These are phyloP conservation scores for Sporothrix curviconia DNA, from an alignment of 2,329 filamentous ascomycete genomes.

Conservation along the genomic window DNA sequence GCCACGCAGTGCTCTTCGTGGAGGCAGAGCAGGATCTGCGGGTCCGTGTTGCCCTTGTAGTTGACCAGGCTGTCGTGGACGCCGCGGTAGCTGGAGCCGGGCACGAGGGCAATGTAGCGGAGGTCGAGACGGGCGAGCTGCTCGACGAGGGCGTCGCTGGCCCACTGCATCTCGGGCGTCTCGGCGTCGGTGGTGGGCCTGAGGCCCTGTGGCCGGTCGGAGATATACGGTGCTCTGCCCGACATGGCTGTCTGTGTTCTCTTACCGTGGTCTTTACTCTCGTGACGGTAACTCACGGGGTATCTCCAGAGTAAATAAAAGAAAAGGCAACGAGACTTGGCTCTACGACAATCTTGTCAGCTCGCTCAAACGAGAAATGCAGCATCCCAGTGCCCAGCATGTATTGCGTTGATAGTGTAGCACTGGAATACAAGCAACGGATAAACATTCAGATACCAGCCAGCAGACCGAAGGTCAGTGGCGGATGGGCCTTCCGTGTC, in stretches of 20 bases:
- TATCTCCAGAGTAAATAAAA: too few species aligned
- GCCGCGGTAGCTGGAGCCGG: constrained; percentile 10
- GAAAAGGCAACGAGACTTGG: too few species aligned
- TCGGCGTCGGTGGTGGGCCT: neutral
- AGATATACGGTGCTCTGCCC: neutral
- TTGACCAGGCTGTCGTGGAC: constrained; percentile 14
- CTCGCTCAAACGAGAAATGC: too few species aligned
- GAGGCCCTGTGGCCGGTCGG: neutral
- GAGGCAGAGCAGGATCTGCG: constrained; percentile 12
- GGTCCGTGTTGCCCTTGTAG: constrained; percentile 12
- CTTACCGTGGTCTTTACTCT: too few species aligned
- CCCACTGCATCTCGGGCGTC: constrained; percentile 3
- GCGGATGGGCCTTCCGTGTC: too few species aligned
- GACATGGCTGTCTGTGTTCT: neutral
- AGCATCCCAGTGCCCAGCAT: too few species aligned
- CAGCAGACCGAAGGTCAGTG: too few species aligned
- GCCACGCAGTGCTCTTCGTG: constrained; percentile 15
- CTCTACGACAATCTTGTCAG: too few species aligned
- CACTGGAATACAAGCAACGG: too few species aligned
- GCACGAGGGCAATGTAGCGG: constrained; percentile 5
- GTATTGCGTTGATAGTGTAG: too few species aligned
- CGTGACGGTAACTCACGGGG: too few species aligned
- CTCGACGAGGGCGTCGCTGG: constrained; percentile 12
- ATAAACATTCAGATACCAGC: too few species aligned
- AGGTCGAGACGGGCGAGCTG: constrained; percentile 10